Evolutionary conservation across 352 stramenopile genomes (phyloP).

Genomic region (Pythium apleroticum): DNA sequence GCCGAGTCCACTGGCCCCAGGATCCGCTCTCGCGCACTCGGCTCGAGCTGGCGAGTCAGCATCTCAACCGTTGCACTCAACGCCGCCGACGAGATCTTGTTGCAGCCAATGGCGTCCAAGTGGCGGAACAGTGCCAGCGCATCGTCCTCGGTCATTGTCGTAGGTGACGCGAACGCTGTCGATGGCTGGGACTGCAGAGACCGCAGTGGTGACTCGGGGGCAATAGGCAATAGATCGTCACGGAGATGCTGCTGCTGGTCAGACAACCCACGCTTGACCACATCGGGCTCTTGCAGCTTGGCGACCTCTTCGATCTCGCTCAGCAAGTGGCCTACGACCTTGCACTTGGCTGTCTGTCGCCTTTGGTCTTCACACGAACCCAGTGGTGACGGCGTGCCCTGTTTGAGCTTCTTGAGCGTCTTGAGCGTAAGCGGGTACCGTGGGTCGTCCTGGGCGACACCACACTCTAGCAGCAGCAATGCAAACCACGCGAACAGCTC

Average conservation of each 20-base stretch:
- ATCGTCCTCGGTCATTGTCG: constrained; percentile 17
- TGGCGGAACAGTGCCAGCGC: constrained; percentile 45
- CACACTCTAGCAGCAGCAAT: constrained; percentile 52
- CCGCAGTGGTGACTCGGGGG: constrained; percentile 10
- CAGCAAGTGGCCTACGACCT: constrained; percentile 32
- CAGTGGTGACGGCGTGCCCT: constrained; percentile 9
- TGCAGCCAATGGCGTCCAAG: constrained; percentile 47
- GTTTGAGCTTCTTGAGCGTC: constrained; percentile 27
- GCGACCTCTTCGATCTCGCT: constrained; percentile 46
- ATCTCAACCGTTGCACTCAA: constrained; percentile 38
- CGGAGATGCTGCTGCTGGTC: constrained; percentile 14
- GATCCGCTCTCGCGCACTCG: not conserved
- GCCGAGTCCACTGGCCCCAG: constrained; percentile 4
- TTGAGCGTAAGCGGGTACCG: constrained; percentile 39
- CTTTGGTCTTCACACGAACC: constrained; percentile 36
- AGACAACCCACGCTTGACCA: constrained; percentile 7
- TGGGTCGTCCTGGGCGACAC: constrained; percentile 42
- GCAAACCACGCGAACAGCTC: constrained; percentile 62
- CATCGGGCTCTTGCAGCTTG: constrained; percentile 19
- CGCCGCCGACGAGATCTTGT: constrained; percentile 44
- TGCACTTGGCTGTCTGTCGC: constrained; percentile 36
- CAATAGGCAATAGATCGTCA: constrained; percentile 5
- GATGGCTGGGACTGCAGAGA: not conserved
- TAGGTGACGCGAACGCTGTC: not conserved
- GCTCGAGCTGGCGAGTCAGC: constrained; percentile 46